These are phyloP conservation scores for Penicillium olsonii DNA, from an alignment of 2,329 filamentous ascomycete species.

Conservation along the genomic window DNA sequence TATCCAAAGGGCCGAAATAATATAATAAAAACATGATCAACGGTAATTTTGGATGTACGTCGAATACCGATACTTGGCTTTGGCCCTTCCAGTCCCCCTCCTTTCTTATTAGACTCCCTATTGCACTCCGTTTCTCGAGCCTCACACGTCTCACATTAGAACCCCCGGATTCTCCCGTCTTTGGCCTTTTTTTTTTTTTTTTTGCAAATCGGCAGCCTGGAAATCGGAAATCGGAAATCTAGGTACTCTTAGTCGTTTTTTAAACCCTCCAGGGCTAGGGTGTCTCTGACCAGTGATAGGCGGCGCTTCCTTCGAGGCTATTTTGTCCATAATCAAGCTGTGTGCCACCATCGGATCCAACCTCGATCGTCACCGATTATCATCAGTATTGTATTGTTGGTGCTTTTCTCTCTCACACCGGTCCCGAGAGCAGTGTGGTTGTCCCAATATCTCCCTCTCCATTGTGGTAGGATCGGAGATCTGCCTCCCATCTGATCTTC, in stretches of 20 bases:
- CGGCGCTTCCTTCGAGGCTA: conserved; percentile 21
- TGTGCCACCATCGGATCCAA: conserved; percentile 19
- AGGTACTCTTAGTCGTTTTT: conserved; percentile 22
- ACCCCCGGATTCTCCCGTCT: conserved; percentile 1
- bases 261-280: conserved; percentile 15
- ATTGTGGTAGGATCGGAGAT: background rate
- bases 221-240: conserved; percentile 15
- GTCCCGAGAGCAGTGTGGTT: background rate
- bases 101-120: conserved; percentile 28
- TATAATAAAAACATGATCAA: background rate
- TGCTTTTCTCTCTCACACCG: background rate
- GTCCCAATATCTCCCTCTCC: background rate
- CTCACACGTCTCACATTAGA: background rate
- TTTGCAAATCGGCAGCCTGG: too few relatives aligned
- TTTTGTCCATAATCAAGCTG: conserved; percentile 21
- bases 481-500: conserved; percentile 2
- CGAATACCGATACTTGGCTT: conserved; percentile 15
- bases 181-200: too few relatives aligned
- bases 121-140: too few relatives aligned
- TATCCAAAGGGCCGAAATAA: background rate
- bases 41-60: conserved; percentile 11
- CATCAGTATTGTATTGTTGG: conserved; percentile 4
- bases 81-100: conserved; percentile 18
- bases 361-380: conserved; percentile 14
- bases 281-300: conserved; percentile 26